Percentiles rank a stretch among this genome's conserved stretches.
Conservation (phyloP, 768 basidiomycete genomes). For the Rhizopogon vulgaris region DNA sequence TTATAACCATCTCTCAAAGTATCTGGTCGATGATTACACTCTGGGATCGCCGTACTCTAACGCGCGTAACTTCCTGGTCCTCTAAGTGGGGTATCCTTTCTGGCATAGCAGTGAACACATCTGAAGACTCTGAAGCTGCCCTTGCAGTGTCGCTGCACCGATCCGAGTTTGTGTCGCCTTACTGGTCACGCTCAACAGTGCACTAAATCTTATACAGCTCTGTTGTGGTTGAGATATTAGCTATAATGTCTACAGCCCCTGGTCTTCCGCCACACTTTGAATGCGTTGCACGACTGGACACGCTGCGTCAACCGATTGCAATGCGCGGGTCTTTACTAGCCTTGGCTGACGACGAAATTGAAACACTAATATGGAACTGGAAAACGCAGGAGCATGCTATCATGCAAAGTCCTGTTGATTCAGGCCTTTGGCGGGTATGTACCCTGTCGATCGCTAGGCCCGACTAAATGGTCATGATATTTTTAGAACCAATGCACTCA, state of each 20-base stretch:
- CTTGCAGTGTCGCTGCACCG: slow-evolving; percentile 47
- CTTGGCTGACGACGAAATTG: slow-evolving; percentile 44
- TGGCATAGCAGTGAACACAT: slow-evolving; percentile 45
- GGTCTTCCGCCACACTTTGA: slow-evolving; percentile 20
- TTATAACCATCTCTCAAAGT: slow-evolving; percentile 50
- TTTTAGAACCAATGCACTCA: slow-evolving; percentile 46
- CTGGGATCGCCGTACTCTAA: slow-evolving; percentile 38
- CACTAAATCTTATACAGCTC: slow-evolving; percentile 15
- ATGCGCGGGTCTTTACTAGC: slow-evolving; percentile 49
- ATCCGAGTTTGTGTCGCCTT: slow-evolving; percentile 35
- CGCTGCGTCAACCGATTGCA: slow-evolving; percentile 39
- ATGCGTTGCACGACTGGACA: slow-evolving; percentile 29
- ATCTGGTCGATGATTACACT: slow-evolving; percentile 56
- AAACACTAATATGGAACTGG: slow-evolving; percentile 55
- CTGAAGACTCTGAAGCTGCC: slow-evolving; percentile 36
- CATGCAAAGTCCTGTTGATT: slow-evolving; percentile 32
- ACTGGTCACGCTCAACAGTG: slow-evolving; percentile 1
- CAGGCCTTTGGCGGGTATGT: slow-evolving; percentile 26
- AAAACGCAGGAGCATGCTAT: slow-evolving; percentile 39
- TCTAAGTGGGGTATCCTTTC: slow-evolving; percentile 47
- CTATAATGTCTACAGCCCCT: slow-evolving; percentile 9
- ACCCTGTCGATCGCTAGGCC: background rate
- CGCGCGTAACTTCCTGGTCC: slow-evolving; percentile 42
- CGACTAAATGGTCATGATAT: slow-evolving; percentile 2
- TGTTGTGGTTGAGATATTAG: slow-evolving; percentile 23